Percentiles rank a stretch among this genome's conserved stretches.
phyloP scores from a whole-genome alignment of 306 rosid genomes.

The Cucurbita pepo region DNA sequence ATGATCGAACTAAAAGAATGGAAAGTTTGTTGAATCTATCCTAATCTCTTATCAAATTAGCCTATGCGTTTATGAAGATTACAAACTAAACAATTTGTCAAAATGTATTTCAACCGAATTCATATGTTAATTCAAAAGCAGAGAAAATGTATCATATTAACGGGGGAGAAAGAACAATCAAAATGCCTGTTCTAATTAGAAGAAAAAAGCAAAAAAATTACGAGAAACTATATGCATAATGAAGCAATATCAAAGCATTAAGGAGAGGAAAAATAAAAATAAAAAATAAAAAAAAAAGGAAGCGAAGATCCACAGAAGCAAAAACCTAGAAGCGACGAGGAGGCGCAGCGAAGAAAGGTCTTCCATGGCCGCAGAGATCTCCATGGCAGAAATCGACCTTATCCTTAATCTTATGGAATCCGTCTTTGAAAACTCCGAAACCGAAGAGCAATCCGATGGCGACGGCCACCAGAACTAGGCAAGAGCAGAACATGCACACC shows the following conservation, averaged over 20 bases:
- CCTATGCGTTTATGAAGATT: no score
- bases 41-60: no score
- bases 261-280: neutral
- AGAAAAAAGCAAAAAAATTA: neutral
- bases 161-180: neutral
- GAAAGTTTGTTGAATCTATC: no score
- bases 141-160: no score
- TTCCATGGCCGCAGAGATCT: conserved; percentile 12
- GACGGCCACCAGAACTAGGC: conserved; percentile 37
- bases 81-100: no score
- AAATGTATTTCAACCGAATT: no score
- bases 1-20: no score
- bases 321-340: conserved; percentile 4
- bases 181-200: neutral
- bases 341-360: conserved; percentile 15
- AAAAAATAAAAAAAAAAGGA: neutral
- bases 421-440: conserved; percentile 67
- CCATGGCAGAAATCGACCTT: conserved; percentile 32
- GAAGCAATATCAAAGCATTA: neutral
- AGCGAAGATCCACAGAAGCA: neutral
- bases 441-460: conserved; percentile 47
- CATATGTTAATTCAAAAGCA: no score
- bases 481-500: conserved; percentile 59
- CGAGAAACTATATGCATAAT: neutral
- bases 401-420: conserved; percentile 52